Evolutionary conservation across 768 basidiomycete genomes (phyloP).

Genomic region (Boletus rufocinnamomeus): DNA sequence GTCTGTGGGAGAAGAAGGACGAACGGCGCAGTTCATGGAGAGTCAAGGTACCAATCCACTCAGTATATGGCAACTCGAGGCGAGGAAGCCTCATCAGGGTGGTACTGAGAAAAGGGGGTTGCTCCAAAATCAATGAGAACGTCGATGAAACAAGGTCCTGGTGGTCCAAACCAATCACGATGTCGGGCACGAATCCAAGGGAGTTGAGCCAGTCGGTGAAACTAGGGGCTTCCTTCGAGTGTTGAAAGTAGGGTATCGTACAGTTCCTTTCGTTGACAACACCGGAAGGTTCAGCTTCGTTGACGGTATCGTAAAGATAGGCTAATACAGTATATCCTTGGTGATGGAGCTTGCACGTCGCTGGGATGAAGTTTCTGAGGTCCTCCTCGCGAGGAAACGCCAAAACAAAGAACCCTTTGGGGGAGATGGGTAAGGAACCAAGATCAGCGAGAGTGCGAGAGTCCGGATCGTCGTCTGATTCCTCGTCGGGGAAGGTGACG

Average conservation of each 20-base stretch:
- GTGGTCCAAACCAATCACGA: conserved; percentile 39
- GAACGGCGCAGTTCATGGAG: conserved; percentile 45
- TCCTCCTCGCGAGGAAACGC: conserved; percentile 39
- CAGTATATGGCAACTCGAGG: conserved; percentile 49
- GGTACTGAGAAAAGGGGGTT: conserved; percentile 27
- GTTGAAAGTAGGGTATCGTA: conserved; percentile 19
- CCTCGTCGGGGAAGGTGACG: neutral
- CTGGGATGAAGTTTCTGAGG: conserved; percentile 34
- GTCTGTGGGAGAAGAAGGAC: conserved; percentile 16
- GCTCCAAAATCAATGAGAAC: conserved; percentile 22
- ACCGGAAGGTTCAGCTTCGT: conserved; percentile 1
- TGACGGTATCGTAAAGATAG: conserved; percentile 33
- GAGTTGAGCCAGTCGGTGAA: conserved; percentile 36
- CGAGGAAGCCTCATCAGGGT: conserved; percentile 48
- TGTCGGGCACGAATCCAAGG: conserved; percentile 31
- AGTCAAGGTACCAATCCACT: conserved; percentile 65
- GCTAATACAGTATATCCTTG: conserved; percentile 34
- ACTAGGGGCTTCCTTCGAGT: conserved; percentile 7
- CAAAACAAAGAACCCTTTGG: conserved; percentile 35
- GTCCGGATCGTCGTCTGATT: neutral
- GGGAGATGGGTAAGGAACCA: conserved; percentile 3
- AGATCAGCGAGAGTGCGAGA: neutral
- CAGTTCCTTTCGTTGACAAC: conserved; percentile 19
- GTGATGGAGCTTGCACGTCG: conserved; percentile 39
- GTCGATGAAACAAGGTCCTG: conserved; percentile 28